Evolutionary conservation across 1,284 basidiomycete species (phyloP), one percentile per base, ranked within the genome.

Genomic region (Microstroma glucosiphilum): DNA sequence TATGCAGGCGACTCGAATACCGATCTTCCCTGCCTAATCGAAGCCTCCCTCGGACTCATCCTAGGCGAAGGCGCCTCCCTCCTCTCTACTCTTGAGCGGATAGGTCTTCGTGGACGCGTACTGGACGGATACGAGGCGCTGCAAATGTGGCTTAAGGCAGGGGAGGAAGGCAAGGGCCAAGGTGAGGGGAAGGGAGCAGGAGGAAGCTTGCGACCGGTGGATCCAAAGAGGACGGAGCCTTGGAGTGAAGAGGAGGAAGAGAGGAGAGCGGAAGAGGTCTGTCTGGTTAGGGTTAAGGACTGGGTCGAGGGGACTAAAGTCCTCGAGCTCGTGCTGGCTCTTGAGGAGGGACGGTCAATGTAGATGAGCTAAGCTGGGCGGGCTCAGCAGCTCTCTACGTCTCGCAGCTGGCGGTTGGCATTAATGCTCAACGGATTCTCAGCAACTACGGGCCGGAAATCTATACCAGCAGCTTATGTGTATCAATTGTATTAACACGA

Each of bases 1-100:
- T 78, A 75, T 56, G 62, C 76, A 0, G 77, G 77, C 17, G 77
- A 78, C 55, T 70, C 71, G 25, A 61, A 61, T 21, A 77, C 76
- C 6, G 77, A 78, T 56, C 66, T 76, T 2, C 68, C 69, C 0
- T 69, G 70, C 43, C 57, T 78, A 13, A 25, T 77, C 13, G 61
- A 63, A 21, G 74, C 72, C 11, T n/a, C 68, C 11, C 63, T 68
- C n/a, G 77, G 75, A 1, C 42, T 78, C 46, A 23, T 78, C 17
- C 67, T 78, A 42, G 72, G 73, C 37, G n/a, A 60, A 15, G 59
- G 40, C 6, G 40, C 43, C 25, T 46, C 58, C 15, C 46, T 67
- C 1, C 23, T 55, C 25, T 48, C 60, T 6, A 68, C 65, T 4
- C 30, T 68, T 13, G 42, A 64, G 17, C 55, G 64, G 12, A 13